A percentile compares a stretch with the other conserved stretches of the same genome.
These are phyloP conservation scores for Cryptococcus sp. DNA, from an alignment of 1,284 basidiomycete species.

Conservation along the genomic window DNA sequence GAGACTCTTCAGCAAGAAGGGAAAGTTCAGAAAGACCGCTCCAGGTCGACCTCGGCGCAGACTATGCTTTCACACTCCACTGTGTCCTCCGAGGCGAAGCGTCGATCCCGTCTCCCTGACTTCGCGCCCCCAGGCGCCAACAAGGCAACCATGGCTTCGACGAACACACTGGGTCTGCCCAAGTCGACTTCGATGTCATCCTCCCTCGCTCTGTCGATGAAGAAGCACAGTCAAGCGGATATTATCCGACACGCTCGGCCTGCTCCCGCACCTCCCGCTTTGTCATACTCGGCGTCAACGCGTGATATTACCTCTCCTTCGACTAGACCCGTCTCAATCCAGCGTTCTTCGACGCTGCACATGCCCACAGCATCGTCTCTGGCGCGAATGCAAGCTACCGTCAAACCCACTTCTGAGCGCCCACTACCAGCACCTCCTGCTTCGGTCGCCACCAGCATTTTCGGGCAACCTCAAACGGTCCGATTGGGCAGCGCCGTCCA, in stretches of 20 bases:
- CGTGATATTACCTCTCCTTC: background rate
- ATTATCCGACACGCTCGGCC: slow-evolving; percentile 35
- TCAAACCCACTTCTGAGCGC: slow-evolving; percentile 31
- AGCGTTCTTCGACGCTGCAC: slow-evolving; percentile 36
- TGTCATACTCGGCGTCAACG: background rate
- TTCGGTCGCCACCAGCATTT: background rate
- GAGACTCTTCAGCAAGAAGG: background rate
- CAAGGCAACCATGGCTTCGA: slow-evolving; percentile 13
- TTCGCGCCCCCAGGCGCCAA: slow-evolving; percentile 17
- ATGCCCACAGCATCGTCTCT: slow-evolving; percentile 44
- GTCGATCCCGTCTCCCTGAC: slow-evolving; percentile 24
- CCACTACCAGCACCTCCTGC: slow-evolving; percentile 17
- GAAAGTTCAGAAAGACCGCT: slow-evolving; percentile 11
- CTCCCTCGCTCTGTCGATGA: slow-evolving; percentile 12
- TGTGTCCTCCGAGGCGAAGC: background rate
- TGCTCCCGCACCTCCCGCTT: slow-evolving; percentile 33
- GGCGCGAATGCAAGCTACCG: slow-evolving; percentile 48
- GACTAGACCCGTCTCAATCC: slow-evolving; percentile 10
- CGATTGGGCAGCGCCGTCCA: slow-evolving; percentile 12
- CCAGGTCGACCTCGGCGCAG: slow-evolving; percentile 14
- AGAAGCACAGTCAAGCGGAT: slow-evolving; percentile 34
- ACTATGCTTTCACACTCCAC: slow-evolving; percentile 15
- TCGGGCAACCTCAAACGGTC: background rate
- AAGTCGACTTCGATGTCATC: slow-evolving; percentile 19
- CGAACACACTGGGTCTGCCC: slow-evolving; percentile 28